These are phyloP conservation scores for Lycium ferocissimum DNA, from an alignment of 257 asterid genomes.

Conservation along the genomic window DNA sequence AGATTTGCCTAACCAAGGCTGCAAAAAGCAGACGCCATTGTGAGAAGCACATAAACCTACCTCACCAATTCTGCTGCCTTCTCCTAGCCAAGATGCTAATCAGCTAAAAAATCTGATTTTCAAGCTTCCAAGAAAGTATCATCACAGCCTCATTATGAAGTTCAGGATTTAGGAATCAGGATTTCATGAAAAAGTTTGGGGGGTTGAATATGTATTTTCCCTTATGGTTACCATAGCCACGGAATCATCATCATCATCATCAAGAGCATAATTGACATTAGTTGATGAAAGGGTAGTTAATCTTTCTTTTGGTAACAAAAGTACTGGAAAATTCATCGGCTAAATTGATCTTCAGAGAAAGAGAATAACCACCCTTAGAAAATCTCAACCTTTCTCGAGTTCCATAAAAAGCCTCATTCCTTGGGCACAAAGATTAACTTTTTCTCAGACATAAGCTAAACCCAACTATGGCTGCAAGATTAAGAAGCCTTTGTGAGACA, in stretches of 20 bases:
- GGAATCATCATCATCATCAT: background rate
- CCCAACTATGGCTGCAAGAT: background rate
- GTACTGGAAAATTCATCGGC: background rate
- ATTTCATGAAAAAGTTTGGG: background rate
- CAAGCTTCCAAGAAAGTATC: conserved; percentile 31
- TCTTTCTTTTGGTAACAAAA: too few relatives aligned
- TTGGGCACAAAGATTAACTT: background rate
- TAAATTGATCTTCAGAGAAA: conserved; percentile 24
- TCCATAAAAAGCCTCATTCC: background rate
- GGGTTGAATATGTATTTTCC: background rate
- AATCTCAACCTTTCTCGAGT: background rate
- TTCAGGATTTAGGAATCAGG: conserved; percentile 8
- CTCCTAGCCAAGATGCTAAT: conserved; percentile 31
- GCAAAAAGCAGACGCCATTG: too few relatives aligned
- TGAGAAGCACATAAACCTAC: too few relatives aligned
- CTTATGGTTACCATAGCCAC: background rate
- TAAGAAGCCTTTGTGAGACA: background rate
- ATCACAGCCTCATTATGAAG: conserved; percentile 38
- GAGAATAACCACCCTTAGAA: conserved; percentile 12
- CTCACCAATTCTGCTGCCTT: too few relatives aligned
- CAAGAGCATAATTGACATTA: background rate
- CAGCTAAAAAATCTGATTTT: conserved; percentile 18
- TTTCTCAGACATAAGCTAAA: background rate
- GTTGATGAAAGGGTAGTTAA: too few relatives aligned
- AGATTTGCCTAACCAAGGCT: too few relatives aligned